Evolutionary conservation across 805 yeast genomes (phyloP).

Genomic region (Metschnikowia koreensis): DNA sequence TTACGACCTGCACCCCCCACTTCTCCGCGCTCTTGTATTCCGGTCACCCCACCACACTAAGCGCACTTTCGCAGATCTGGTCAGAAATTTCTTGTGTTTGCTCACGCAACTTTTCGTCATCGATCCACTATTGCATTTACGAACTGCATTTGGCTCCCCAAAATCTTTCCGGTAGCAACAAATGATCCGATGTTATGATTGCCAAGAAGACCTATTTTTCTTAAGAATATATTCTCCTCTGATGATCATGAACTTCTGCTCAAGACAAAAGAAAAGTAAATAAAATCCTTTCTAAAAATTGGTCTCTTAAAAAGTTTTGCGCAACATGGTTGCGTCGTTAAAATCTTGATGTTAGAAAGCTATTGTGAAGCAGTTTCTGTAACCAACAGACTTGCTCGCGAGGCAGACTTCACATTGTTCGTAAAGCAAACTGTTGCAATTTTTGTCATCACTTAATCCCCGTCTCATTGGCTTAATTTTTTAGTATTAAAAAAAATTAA

Average conservation of each 20-base stretch:
- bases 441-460: not conserved
- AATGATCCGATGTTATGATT: too few species aligned
- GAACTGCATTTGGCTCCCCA: not conserved
- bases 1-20: slow-evolving; percentile 11
- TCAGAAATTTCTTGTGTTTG: not conserved
- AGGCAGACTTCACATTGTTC: not conserved
- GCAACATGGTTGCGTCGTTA: too few species aligned
- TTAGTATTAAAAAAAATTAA: too few species aligned
- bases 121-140: not conserved
- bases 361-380: not conserved
- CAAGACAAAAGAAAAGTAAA: too few species aligned
- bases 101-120: not conserved
- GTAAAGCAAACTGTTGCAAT: not conserved
- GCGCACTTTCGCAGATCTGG: not conserved
- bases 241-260: too few species aligned
- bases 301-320: too few species aligned
- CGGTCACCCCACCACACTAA: slow-evolving; percentile 6
- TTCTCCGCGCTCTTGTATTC: slow-evolving; percentile 5
- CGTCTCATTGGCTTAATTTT: not conserved
- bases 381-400: not conserved
- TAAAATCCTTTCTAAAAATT: too few species aligned
- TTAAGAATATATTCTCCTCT: too few species aligned
- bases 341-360: too few species aligned
- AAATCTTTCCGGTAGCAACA: not conserved
- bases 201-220: too few species aligned